Conservation (phyloP, 352 stramenopile species). For the Phytophthora litchii region DNA sequence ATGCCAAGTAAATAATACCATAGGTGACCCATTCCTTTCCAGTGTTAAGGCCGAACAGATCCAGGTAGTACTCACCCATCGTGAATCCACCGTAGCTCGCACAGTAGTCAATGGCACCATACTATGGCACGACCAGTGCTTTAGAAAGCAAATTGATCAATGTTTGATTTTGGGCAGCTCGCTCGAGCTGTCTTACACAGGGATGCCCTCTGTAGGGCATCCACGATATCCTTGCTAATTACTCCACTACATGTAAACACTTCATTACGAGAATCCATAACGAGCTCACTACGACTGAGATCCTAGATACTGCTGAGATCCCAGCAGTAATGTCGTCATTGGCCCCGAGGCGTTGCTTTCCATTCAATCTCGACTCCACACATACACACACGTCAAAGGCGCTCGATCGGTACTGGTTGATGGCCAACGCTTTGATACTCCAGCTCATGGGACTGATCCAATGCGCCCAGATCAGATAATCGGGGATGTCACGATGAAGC, state of each 20-base stretch:
- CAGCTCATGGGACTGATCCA: constrained; percentile 61
- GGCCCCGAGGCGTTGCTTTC: neutral
- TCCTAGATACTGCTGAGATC: neutral
- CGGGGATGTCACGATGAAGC: constrained; percentile 56
- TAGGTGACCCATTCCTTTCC: constrained; percentile 17
- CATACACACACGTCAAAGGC: constrained; percentile 26
- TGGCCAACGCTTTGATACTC: constrained; percentile 30
- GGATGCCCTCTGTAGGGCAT: neutral
- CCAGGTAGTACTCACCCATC: constrained; percentile 39
- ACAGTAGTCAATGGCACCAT: constrained; percentile 28
- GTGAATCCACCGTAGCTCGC: constrained; percentile 19
- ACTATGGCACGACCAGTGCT: constrained; percentile 4
- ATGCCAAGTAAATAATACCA: constrained; percentile 16
- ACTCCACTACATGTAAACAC: neutral
- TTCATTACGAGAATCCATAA: neutral
- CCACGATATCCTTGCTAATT: neutral
- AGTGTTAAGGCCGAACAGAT: constrained; percentile 15
- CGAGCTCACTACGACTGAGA: neutral
- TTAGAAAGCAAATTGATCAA: neutral
- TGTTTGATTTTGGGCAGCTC: neutral
- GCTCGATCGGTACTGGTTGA: constrained; percentile 34
- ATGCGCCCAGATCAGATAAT: constrained; percentile 21
- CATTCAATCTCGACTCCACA: neutral
- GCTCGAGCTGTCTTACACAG: neutral
- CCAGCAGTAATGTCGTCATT: neutral